These are phyloP conservation scores for Filobasidium uniguttulatum DNA, from an alignment of 1,284 basidiomycete genomes.

Conservation along the genomic window DNA sequence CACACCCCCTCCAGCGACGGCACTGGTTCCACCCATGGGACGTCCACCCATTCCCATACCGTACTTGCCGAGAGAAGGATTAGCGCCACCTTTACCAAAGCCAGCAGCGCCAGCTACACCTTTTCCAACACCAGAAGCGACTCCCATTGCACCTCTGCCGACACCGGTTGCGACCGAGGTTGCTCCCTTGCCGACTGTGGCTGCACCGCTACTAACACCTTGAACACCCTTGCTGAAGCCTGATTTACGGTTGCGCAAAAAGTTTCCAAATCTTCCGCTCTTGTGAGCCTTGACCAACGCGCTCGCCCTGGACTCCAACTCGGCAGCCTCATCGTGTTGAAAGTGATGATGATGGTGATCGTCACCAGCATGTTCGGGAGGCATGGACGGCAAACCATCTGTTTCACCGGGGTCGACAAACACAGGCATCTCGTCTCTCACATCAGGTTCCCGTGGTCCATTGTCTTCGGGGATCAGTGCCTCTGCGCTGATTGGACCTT, in stretches of 20 bases:
- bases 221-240: constrained; percentile 6
- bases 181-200: constrained; percentile 3
- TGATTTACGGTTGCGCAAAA: constrained; percentile 25
- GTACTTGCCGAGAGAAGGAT: neutral
- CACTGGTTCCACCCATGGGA: neutral
- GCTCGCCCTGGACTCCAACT: constrained; percentile 23
- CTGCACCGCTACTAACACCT: constrained; percentile 1
- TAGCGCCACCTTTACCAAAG: neutral
- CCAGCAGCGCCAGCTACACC: neutral
- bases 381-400: constrained; percentile 36
- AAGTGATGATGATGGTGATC: constrained; percentile 12
- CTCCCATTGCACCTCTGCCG: neutral
- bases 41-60: constrained; percentile 1
- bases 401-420: constrained; percentile 38
- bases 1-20: constrained; percentile 15
- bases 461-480: constrained; percentile 11
- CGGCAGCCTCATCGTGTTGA: constrained; percentile 12
- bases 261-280: constrained; percentile 24
- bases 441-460: constrained; percentile 13
- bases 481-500: constrained; percentile 3
- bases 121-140: constrained; percentile 1
- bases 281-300: constrained; percentile 37
- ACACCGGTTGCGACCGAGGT: constrained; percentile 3
- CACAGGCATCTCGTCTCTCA: constrained; percentile 26
- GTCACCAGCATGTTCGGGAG: constrained; percentile 14